A percentile compares a stretch with the other conserved stretches of the same genome.
Conservation (phyloP, 768 basidiomycete genomes). For the Termitomyces sp. region DNA sequence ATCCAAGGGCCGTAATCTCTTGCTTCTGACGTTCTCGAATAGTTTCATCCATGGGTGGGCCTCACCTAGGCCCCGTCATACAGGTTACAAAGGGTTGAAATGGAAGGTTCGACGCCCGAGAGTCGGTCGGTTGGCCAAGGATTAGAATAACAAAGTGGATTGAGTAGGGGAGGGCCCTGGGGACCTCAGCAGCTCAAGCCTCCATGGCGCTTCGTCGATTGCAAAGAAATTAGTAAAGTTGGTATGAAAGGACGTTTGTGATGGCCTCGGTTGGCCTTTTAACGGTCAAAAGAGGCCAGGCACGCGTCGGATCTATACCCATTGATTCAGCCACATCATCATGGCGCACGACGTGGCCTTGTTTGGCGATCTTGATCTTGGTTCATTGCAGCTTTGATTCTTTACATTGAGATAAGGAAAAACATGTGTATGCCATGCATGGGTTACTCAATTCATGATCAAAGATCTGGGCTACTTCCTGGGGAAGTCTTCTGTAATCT, state of each 20-base stretch:
- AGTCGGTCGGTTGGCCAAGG: constrained; percentile 10
- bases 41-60: constrained; percentile 54
- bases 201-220: constrained; percentile 41
- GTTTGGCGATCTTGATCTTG: not conserved
- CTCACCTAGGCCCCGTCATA: constrained; percentile 16
- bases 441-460: not conserved
- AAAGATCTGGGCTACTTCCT: not conserved
- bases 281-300: not conserved
- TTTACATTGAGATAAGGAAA: no score
- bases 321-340: not conserved
- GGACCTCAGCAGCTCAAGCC: constrained; percentile 76
- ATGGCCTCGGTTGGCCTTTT: not conserved
- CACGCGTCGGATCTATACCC: constrained; percentile 1
- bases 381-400: not conserved
- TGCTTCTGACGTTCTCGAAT: constrained; percentile 57
- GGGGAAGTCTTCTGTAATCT: no score
- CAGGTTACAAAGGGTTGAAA: constrained; percentile 12
- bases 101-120: constrained; percentile 17
- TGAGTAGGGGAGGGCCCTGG: constrained; percentile 58
- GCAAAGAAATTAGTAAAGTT: constrained; percentile 2
- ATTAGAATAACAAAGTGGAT: constrained; percentile 32
- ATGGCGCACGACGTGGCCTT: no score
- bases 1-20: constrained; percentile 75
- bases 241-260: not conserved
- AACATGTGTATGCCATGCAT: not conserved